Base-by-base conservation (phyloP, 2,329 filamentous ascomycete genomes). In the Stagonosporopsis rhizophila region DNA sequence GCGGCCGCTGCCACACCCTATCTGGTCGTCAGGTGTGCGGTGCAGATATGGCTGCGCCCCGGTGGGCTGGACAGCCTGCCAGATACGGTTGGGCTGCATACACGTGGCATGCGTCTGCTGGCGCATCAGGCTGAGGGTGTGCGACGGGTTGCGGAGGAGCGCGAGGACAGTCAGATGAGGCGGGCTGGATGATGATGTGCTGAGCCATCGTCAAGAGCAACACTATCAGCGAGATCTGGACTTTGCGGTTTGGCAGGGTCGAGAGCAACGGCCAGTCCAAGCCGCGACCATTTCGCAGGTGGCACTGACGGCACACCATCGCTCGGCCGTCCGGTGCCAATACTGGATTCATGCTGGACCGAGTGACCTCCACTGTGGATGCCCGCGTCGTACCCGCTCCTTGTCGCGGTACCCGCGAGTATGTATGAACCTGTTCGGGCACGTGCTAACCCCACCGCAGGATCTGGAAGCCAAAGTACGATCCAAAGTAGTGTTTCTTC, bases 381-480 rank as follows among this genome's bases (percentile, higher is more conserved):
- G 23, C 39, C 22, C 39, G 39, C 22, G 23, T 23, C 39, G 39
- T 23, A 42, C 39, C 39, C 39, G 39, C 38, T 40, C 19, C 38
- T 28, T 37, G 44, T 42, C 52, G 52, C 52, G 40, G 23, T 41
- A 35, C 40, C 52, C 52, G 45, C 39, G 14, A n/a, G n/a, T 22
- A 17, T 51, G 15, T 34, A 50, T n/a, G 38, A 27, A 50, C 28
- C 17, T 41, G 27, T 20, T 23, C n/a, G 32, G 38, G 53, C 69
- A 72, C 67, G 68, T 69, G 71, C 71, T 73, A 48, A 74, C 68
- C 19, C 6, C 8, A 5, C 2, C 17, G 67, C 73, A 96, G 92
- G 93, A 97, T 98, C 73, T 97, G 94, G 92, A 98, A 98, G 77
- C 92, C 96, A 61, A 98, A 98, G 79, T 97, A 98, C 79, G 84